Base-by-base conservation (phyloP, 2,329 filamentous ascomycete genomes). In the Fusarium udum region DNA sequence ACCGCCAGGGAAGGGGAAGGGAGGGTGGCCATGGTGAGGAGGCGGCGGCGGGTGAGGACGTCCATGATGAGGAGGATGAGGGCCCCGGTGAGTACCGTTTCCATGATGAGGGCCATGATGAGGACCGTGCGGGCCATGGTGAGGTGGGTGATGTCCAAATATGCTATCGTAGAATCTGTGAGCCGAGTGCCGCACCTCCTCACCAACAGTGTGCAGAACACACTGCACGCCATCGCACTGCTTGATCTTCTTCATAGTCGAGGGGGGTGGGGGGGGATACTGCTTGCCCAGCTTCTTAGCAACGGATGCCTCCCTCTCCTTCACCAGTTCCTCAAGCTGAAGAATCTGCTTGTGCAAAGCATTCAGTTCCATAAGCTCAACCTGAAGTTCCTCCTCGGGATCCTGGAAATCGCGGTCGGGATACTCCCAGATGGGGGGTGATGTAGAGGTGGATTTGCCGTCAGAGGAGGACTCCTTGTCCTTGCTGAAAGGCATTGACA, bases 341-440 rank as follows among this genome's bases (percentile, higher is more conserved):
- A 78, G 72, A 22, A 85, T 77, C 70, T 85, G 84, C 55, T 79
- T 77, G 71, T 81, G 82, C 69, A 88, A 81, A 49, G 80, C 80
- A 48, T 84, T 81, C 46, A 88, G 78, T 51, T 87, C 84, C 20
- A 80, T 80, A n/a, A 87, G 72, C 62, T 87, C 82, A 16, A 81
- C 78, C 28, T 85, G 81, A 6, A 87, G 71, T 46, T 80, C 79
- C 53, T 76, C 73, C n/a, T 79, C 77, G 18, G 65, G 57, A 22
- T 74, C 71, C 55, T 69, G 64, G 34, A 89, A 72, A 26, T 76
- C 39, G 51, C 58, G 59, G 18, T 45, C 55, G 22, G 61, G 52
- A 40, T 46, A 71, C 53, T 69, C 65, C 55, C 71, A 73, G 58
- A 66, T 73, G 14, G 53, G 46, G 10, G 63, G 43, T 31, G 45